These are phyloP conservation scores for Rhinocladiella mackenziei DNA, from an alignment of 2,329 filamentous ascomycete species.

Conservation along the genomic window DNA sequence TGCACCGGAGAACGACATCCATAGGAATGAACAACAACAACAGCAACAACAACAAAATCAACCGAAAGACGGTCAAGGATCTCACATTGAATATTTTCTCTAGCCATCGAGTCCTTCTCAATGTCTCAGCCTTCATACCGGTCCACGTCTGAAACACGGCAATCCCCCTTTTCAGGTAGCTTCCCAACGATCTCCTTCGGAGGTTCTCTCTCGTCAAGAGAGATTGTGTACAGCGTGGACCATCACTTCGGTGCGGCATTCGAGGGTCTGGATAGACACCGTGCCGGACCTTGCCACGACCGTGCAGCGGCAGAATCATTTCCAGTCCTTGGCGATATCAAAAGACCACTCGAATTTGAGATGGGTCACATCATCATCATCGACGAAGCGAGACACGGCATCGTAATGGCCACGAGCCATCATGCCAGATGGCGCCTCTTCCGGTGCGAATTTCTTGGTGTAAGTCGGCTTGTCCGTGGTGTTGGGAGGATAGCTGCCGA, in stretches of 20 bases:
- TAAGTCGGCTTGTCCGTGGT: conserved; percentile 82
- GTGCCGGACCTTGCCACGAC: neutral
- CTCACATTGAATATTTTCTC: conserved; percentile 64
- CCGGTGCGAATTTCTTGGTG: conserved; percentile 75
- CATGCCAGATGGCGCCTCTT: conserved; percentile 90
- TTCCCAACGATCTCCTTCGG: neutral
- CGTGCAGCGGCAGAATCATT: conserved; percentile 32
- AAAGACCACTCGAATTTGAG: conserved; percentile 94
- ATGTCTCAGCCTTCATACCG: conserved; percentile 2
- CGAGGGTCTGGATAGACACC: neutral
- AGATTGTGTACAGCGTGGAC: conserved; percentile 1
- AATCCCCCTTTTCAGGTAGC: neutral
- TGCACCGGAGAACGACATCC: conserved; percentile 88
- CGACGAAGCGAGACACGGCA: conserved; percentile 82
- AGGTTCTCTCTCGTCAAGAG: neutral
- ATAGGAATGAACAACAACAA: conserved; percentile 78
- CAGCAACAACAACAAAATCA: conserved; percentile 52
- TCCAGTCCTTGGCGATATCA: conserved; percentile 96
- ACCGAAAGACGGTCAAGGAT: conserved; percentile 64
- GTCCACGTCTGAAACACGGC: neutral
- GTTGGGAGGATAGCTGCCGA: conserved; percentile 92
- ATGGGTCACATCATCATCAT: conserved; percentile 89
- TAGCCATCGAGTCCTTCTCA: conserved; percentile 36
- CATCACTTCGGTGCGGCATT: neutral
- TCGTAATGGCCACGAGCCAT: conserved; percentile 86